A percentile compares a stretch with the other conserved stretches of the same genome.
phyloP scores from a whole-genome alignment of 2,329 filamentous ascomycete genomes.

The Xylariomycetidae sp. region DNA sequence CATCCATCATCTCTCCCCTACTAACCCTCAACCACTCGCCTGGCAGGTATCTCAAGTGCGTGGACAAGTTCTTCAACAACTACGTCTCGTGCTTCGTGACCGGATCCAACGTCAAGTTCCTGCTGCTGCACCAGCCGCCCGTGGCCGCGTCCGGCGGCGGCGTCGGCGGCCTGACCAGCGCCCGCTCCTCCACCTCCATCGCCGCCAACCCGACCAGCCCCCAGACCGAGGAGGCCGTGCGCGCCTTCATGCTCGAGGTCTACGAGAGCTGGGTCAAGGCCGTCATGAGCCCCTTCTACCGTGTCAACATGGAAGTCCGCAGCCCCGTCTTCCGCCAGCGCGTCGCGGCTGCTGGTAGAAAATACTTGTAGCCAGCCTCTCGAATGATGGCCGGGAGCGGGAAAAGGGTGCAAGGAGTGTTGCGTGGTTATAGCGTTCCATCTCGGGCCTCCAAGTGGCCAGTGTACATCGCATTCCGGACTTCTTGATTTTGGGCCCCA shows the following conservation, averaged over 20 bases:
- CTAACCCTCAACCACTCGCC: background rate
- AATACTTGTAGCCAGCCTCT: slow-evolving; percentile 88
- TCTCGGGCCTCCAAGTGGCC: too few relatives aligned
- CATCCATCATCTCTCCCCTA: slow-evolving; percentile 1
- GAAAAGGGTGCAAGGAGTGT: too few relatives aligned
- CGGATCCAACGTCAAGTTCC: slow-evolving; percentile 85
- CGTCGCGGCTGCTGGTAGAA: slow-evolving; percentile 83
- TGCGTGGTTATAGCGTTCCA: too few relatives aligned
- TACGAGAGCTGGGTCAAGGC: slow-evolving; percentile 98
- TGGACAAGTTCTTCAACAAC: slow-evolving; percentile 95
- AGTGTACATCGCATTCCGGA: too few relatives aligned
- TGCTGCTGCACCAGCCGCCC: slow-evolving; percentile 90
- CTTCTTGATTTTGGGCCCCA: too few relatives aligned
- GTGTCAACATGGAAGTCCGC: slow-evolving; percentile 73
- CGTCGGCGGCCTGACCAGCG: slow-evolving; percentile 2
- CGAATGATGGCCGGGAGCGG: too few relatives aligned
- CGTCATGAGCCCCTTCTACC: slow-evolving; percentile 95
- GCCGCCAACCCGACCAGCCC: slow-evolving; percentile 80
- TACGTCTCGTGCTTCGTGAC: slow-evolving; percentile 95
- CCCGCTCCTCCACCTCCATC: slow-evolving; percentile 54
- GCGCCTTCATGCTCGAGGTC: slow-evolving; percentile 89
- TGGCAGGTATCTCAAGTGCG: slow-evolving; percentile 75
- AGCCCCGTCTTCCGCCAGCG: slow-evolving; percentile 80
- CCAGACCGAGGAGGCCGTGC: slow-evolving; percentile 90
- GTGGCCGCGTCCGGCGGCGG: slow-evolving; percentile 35